phyloP scores from a whole-genome alignment of 805 yeast genomes.

The Tetrapisispora nanseiensis region DNA sequence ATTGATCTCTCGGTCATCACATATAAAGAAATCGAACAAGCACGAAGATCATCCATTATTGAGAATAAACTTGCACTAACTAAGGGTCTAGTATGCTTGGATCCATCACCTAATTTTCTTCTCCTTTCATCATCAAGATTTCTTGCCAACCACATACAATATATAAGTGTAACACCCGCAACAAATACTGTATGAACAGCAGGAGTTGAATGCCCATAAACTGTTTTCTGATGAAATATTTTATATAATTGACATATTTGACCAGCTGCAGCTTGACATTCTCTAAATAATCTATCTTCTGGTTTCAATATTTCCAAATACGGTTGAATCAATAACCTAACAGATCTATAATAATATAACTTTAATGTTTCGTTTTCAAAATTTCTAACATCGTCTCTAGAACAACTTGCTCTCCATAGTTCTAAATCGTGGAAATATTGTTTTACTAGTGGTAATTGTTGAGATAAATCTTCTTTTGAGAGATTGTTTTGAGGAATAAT shows the following conservation, averaged over 20 bases:
- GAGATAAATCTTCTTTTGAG: constrained; percentile 12
- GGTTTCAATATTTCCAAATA: constrained; percentile 53
- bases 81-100: constrained; percentile 51
- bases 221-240: constrained; percentile 53
- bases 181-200: constrained; percentile 59
- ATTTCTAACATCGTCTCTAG: constrained; percentile 26
- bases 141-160: constrained; percentile 58
- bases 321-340: constrained; percentile 53
- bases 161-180: constrained; percentile 58
- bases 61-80: constrained; percentile 45
- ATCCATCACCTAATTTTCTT: constrained; percentile 43
- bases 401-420: constrained; percentile 43
- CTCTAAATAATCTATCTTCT: constrained; percentile 47
- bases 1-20: constrained; percentile 59
- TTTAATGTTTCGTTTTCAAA: constrained; percentile 52
- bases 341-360: constrained; percentile 50
- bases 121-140: constrained; percentile 51
- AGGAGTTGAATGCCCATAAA: constrained; percentile 53
- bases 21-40: constrained; percentile 53
- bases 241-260: constrained; percentile 57
- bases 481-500: constrained; percentile 5
- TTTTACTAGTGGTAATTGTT: constrained; percentile 44
- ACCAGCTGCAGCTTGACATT: constrained; percentile 66
- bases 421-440: constrained; percentile 45
- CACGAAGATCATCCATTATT: constrained; percentile 53